These are phyloP conservation scores for Aspergillus nomiae DNA, from an alignment of 2,329 filamentous ascomycete species.

Conservation along the genomic window DNA sequence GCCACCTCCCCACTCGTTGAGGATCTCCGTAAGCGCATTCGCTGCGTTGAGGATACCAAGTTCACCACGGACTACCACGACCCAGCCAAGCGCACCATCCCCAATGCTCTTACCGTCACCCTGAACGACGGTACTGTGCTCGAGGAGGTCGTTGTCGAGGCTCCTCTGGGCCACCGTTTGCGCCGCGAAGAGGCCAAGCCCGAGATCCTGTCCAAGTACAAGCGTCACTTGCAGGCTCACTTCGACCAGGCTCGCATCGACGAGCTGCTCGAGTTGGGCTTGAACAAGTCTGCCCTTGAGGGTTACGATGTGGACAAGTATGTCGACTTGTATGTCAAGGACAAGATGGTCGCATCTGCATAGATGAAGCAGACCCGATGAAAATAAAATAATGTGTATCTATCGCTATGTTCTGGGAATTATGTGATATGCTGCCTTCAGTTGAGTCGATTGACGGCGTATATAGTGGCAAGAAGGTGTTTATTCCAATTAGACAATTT, in stretches of 20 bases:
- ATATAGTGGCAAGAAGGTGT: neutral
- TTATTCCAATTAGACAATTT: neutral
- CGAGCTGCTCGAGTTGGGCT: slow-evolving; percentile 77
- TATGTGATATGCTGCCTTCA: neutral
- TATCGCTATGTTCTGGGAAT: slow-evolving; percentile 3
- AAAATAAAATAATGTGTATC: neutral
- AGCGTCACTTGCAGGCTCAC: slow-evolving; percentile 85
- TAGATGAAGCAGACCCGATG: slow-evolving; percentile 8
- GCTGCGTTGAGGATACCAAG: slow-evolving; percentile 92
- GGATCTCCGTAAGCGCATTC: slow-evolving; percentile 88
- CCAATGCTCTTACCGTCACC: slow-evolving; percentile 92
- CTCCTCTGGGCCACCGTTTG: slow-evolving; percentile 87
- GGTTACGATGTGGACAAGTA: slow-evolving; percentile 86
- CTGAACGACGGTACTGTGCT: slow-evolving; percentile 92
- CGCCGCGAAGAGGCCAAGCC: slow-evolving; percentile 96
- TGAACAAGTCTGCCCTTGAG: slow-evolving; percentile 75
- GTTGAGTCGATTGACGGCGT: neutral
- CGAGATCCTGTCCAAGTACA: slow-evolving; percentile 92
- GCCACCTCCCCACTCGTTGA: slow-evolving; percentile 88
- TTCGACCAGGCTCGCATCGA: slow-evolving; percentile 75
- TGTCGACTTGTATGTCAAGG: slow-evolving; percentile 78
- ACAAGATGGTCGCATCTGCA: slow-evolving; percentile 41
- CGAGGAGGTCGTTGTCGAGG: slow-evolving; percentile 89
- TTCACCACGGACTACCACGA: slow-evolving; percentile 97
- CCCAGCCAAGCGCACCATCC: slow-evolving; percentile 89